These are phyloP conservation scores for Penicillium flavigenum DNA, from an alignment of 495 filamentous ascomycete species.

Conservation along the genomic window DNA sequence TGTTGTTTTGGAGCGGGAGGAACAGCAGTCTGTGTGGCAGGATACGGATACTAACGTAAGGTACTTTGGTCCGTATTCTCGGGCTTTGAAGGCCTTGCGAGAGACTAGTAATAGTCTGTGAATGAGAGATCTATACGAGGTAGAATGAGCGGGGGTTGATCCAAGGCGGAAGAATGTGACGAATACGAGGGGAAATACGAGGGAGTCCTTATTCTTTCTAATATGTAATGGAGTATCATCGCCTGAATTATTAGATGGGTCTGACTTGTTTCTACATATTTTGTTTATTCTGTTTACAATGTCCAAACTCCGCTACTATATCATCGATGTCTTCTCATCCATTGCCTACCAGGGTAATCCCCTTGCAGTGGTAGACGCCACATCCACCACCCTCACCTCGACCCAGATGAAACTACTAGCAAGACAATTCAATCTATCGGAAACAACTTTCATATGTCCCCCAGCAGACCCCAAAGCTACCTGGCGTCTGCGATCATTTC, in stretches of 20 bases:
- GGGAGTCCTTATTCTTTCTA: no score
- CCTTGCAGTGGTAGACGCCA: constrained; percentile 20
- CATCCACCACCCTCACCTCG: constrained; percentile 11
- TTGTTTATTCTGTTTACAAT: neutral
- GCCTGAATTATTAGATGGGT: no score
- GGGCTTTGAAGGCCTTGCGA: constrained; percentile 22
- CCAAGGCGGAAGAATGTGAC: neutral
- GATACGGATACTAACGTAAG: constrained; percentile 28
- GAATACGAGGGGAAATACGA: constrained; percentile 3
- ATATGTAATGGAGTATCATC: no score
- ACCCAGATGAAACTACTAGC: constrained; percentile 24
- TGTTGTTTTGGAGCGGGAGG: constrained; percentile 21
- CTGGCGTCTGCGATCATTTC: constrained; percentile 20
- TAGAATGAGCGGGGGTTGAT: neutral
- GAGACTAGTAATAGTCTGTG: neutral
- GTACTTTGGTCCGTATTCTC: constrained; percentile 29
- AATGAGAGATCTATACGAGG: neutral
- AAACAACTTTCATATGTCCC: constrained; percentile 26
- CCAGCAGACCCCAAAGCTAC: constrained; percentile 8
- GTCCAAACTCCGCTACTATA: constrained; percentile 9
- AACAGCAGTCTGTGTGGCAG: constrained; percentile 23
- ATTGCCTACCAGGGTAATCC: constrained; percentile 21
- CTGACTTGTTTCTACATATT: no score
- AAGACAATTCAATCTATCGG: constrained; percentile 26
- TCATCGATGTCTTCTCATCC: constrained; percentile 20